A percentile compares a stretch with the other conserved stretches of the same genome.
Evolutionary conservation across 164 flowering plant species (phyloP).

Genomic region (Brasenia schreberi): DNA sequence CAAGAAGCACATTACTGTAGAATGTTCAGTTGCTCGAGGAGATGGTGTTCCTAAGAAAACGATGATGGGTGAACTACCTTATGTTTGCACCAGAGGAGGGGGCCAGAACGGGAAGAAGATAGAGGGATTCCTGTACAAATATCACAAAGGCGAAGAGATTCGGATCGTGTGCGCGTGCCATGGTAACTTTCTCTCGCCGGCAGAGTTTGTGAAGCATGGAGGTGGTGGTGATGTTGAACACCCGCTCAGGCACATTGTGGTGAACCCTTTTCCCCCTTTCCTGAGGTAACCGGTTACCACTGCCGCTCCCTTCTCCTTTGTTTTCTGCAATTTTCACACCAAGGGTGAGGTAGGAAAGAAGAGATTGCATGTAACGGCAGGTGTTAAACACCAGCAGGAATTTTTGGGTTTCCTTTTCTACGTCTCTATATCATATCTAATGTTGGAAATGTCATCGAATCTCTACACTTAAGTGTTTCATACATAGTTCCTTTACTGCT

Average conservation of each 20-base stretch:
- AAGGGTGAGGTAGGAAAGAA: neutral
- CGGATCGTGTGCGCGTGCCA: slow-evolving; percentile 87
- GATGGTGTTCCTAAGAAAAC: neutral
- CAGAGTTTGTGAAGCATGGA: slow-evolving; percentile 82
- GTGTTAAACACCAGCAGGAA: too few species aligned
- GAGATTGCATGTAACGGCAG: too few species aligned
- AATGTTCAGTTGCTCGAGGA: neutral
- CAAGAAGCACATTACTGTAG: neutral
- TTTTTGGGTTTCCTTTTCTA: neutral
- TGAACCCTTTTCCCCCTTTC: slow-evolving; percentile 29
- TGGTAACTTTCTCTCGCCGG: slow-evolving; percentile 65
- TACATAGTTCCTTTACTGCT: too few species aligned
- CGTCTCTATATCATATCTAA: too few species aligned
- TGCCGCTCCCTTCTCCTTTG: neutral
- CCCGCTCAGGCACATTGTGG: slow-evolving; percentile 73
- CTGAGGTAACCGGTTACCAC: neutral
- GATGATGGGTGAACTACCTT: slow-evolving; percentile 29
- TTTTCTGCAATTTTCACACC: neutral
- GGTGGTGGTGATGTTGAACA: slow-evolving; percentile 70
- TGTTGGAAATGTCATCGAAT: too few species aligned
- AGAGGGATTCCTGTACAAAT: slow-evolving; percentile 70
- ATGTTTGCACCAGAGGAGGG: slow-evolving; percentile 55
- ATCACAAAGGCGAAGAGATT: slow-evolving; percentile 62
- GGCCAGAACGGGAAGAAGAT: slow-evolving; percentile 61
- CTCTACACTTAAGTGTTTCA: too few species aligned